A percentile compares a stretch with the other conserved stretches of the same genome.
These are phyloP conservation scores for Cephaloascus albidus DNA, from an alignment of 805 yeast species.

Conservation along the genomic window DNA sequence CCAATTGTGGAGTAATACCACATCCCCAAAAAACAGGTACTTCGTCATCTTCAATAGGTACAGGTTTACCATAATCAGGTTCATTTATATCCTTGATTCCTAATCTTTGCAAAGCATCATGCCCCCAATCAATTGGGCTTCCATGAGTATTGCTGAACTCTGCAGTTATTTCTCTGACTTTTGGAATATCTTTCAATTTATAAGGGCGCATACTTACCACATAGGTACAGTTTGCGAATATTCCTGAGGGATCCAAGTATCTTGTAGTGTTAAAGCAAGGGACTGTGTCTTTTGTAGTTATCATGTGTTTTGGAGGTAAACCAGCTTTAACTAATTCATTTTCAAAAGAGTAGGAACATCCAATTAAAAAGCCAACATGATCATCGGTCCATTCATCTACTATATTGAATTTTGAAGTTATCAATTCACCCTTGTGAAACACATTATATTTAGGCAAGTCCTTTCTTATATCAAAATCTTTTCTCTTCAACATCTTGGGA, in stretches of 20 bases:
- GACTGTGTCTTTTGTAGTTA: slow-evolving; percentile 8
- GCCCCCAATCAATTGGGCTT: slow-evolving; percentile 33
- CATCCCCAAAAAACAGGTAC: slow-evolving; percentile 36
- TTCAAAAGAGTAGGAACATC: slow-evolving; percentile 33
- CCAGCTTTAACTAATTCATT: slow-evolving; percentile 18
- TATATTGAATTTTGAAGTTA: slow-evolving; percentile 13
- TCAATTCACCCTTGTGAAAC: slow-evolving; percentile 19
- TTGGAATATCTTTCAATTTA: slow-evolving; percentile 14
- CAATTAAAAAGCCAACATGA: slow-evolving; percentile 30
- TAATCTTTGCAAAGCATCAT: slow-evolving; percentile 20
- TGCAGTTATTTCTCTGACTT: slow-evolving; percentile 19
- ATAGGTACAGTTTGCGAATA: slow-evolving; percentile 17
- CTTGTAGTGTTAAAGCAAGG: slow-evolving; percentile 16
- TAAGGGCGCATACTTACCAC: slow-evolving; percentile 35
- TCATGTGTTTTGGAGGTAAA: slow-evolving; percentile 15
- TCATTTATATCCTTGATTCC: slow-evolving; percentile 19
- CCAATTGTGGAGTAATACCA: slow-evolving; percentile 31
- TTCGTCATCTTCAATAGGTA: slow-evolving; percentile 19
- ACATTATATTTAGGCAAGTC: slow-evolving; percentile 25
- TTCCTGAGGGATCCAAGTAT: slow-evolving; percentile 17
- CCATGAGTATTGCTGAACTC: slow-evolving; percentile 24
- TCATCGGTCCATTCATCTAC: slow-evolving; percentile 18
- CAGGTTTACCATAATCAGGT: slow-evolving; percentile 28
- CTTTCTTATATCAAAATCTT: slow-evolving; percentile 16
- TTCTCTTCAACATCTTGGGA: slow-evolving; percentile 5